Base-by-base conservation (phyloP, 1,139 yeast genomes). In the Kurtzmaniella quercitrusa region DNA sequence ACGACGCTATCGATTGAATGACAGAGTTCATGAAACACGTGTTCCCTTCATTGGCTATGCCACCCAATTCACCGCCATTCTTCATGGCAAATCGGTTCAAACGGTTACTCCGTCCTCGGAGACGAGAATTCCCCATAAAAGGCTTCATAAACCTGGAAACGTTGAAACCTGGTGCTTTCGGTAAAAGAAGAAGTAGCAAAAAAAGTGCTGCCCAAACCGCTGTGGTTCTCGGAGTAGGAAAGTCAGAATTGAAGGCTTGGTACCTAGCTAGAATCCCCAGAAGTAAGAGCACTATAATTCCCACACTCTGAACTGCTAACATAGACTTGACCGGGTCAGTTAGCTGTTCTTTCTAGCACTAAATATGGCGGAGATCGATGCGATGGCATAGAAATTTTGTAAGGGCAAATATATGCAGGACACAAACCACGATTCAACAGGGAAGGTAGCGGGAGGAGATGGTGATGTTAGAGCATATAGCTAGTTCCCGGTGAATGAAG, bases 1-100 rank as follows among this genome's bases (percentile, higher is more conserved):
- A 83, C 0, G 95, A 84, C 0, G 96, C 91, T 50, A 90, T 67
- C 12, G 89, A 77, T 62, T 90, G 97, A 34, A 90, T 68, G 1
- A 90, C 96, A 17, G 90, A 82, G 62, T 90, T 90, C 95, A 90
- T 89, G 55, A 90, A 90, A 60, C 97, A 90, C 0, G 96, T 88
- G 57, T 90, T 90, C 12, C 96, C 96, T 51, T 89, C 96, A 61
- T 90, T 90, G 49, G 80, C 76, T 38, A 90, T 70, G 1, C 97
- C 97, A 21, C 96, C 96, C 34, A 88, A 76, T 49, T 77, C 79
- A 3, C 91, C 91, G 48, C 93, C 93, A 50, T 71, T 70, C 41
- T 67, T 67, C 49, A 70, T 51, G 18, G 81, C 81, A 49, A 68
- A 67, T 38, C 58, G 59, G 34, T 57, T 56, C 46, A 66, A 69